Evolutionary conservation across 208 protist genomes (phyloP), one percentile per base, ranked within the genome.

Genomic region (Trypanosoma brucei): DNA sequence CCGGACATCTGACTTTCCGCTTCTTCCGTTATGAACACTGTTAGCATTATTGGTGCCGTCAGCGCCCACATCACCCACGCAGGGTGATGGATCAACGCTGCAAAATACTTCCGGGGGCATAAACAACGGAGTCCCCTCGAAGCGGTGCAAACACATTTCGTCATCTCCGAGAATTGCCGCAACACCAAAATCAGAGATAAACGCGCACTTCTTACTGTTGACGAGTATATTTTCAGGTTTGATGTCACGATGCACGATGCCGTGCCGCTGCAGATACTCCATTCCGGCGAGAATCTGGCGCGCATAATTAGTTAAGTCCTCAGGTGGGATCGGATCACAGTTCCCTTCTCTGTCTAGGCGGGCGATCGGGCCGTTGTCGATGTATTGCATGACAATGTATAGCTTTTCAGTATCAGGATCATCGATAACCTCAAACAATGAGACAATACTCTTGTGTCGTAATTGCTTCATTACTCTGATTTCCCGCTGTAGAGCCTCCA

Each of bases 391-490:
- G 7, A 98, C 88, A 14, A 97, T 62, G 49, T 94, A 97, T 37
- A 98, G 55, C 35, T 84, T 86, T 39, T 94, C 84, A 9, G 74
- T 65, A 5, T 69, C 63, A 2, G 92, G 94, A 75, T 98, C 96
- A 68, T 98, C 94, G 56, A 98, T 98, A 30, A 98, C 94, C 65
- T 98, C 96, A 62, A 87, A 93, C 5, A 98, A 66, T 34, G 75
- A 65, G 3, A 98, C 95, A 62, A 98, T 86, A 76, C 98, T 98
- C 11, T 72, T 76, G 68, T 99, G 97, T 33, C 91, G 66, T 13
- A 98, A 69, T 49, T 95, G 92, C 76, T 98, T 98, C 88, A 98
- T 91, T 44, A 99, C 93, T 6, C 88, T 77, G 60, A 98, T 90
- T 64, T 98, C 96, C 14, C 81, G 79, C 58, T 79, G 44, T 36